Percentiles rank a stretch among this genome's conserved stretches.
These are phyloP conservation scores for Suhomyces sp. DNA, from an alignment of 805 yeast genomes.

Conservation along the genomic window DNA sequence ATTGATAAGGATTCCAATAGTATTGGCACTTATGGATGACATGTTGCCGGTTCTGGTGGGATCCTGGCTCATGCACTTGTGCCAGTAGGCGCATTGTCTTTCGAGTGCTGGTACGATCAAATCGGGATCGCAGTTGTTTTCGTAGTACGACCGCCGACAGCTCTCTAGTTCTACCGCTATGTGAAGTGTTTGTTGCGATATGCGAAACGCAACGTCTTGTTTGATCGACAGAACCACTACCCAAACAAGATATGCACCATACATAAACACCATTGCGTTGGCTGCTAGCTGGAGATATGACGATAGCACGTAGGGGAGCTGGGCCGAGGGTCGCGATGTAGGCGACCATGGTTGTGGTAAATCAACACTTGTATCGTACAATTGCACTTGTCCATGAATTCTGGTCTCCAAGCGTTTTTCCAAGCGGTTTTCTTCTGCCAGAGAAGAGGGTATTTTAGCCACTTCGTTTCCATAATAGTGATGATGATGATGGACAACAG, in stretches of 20 bases:
- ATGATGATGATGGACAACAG: slow-evolving; percentile 40
- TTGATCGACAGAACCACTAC: slow-evolving; percentile 48
- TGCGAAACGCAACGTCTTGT: slow-evolving; percentile 50
- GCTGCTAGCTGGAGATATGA: slow-evolving; percentile 59
- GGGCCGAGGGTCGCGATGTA: slow-evolving; percentile 49
- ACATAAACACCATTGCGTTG: slow-evolving; percentile 47
- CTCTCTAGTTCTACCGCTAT: slow-evolving; percentile 49
- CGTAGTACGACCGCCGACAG: slow-evolving; percentile 51
- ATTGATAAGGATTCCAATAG: slow-evolving; percentile 59
- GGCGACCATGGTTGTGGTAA: slow-evolving; percentile 63
- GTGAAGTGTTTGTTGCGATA: slow-evolving; percentile 47
- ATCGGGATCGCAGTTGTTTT: slow-evolving; percentile 57
- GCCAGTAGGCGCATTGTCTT: slow-evolving; percentile 59
- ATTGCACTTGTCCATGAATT: neutral
- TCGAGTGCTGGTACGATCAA: slow-evolving; percentile 58
- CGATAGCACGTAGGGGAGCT: slow-evolving; percentile 53
- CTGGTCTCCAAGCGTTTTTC: neutral
- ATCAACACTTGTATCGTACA: neutral
- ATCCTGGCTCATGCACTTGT: slow-evolving; percentile 61
- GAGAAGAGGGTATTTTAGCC: neutral
- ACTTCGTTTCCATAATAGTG: slow-evolving; percentile 33
- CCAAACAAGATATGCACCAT: slow-evolving; percentile 43
- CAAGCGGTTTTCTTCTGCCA: neutral
- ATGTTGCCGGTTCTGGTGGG: slow-evolving; percentile 46
- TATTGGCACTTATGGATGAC: slow-evolving; percentile 57